Evolutionary conservation across 495 filamentous ascomycete genomes (phyloP).

Genomic region (Tuber microsphaerosporum): DNA sequence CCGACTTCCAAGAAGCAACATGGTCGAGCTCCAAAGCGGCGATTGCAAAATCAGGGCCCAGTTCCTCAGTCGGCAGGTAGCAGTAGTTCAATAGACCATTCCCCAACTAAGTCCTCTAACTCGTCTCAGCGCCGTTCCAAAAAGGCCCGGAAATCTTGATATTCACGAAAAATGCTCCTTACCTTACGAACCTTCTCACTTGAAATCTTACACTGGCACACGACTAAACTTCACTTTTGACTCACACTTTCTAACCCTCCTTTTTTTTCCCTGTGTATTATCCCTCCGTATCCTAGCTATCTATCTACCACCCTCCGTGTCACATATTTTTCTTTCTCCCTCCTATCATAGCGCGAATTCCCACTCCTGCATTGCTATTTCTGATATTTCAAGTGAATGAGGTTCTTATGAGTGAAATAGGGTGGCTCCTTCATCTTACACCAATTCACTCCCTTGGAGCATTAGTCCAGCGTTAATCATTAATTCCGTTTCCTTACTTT

Average conservation of each 20-base stretch:
- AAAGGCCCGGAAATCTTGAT: neutral
- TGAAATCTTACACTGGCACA: no score
- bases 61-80: neutral
- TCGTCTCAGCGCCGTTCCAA: neutral
- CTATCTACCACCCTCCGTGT: neutral
- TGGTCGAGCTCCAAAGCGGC: neutral
- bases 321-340: no score
- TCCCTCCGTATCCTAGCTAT: neutral
- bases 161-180: neutral
- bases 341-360: no score
- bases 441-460: no score
- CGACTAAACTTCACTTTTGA: no score
- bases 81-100: neutral
- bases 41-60: neutral
- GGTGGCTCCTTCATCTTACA: no score
- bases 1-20: neutral
- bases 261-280: neutral
- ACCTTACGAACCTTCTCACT: no score
- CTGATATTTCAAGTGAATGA: no score
- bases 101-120: neutral
- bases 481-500: no score
- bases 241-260: neutral
- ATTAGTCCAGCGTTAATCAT: no score
- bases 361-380: no score
- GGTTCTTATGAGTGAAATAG: no score